These are phyloP conservation scores for Citrullus mucosospermus DNA, from an alignment of 306 rosid genomes.

Conservation along the genomic window DNA sequence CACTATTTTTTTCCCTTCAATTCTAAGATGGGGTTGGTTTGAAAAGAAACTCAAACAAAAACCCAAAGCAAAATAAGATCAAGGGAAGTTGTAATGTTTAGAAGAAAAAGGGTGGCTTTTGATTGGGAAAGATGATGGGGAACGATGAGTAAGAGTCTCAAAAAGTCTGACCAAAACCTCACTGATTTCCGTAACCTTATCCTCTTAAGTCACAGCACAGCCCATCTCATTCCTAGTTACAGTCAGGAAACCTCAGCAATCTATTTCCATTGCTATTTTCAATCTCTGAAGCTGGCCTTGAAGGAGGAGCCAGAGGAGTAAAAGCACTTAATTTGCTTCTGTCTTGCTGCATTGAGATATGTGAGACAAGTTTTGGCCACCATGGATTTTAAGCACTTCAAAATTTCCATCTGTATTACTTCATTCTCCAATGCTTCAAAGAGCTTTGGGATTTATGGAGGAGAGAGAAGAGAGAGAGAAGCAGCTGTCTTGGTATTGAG, in stretches of 20 bases:
- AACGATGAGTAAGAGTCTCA: slow-evolving; percentile 17
- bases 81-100: neutral
- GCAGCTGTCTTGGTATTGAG: slow-evolving; percentile 9
- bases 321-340: slow-evolving; percentile 1
- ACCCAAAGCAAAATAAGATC: neutral
- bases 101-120: slow-evolving; percentile 27
- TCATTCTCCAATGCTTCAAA: neutral
- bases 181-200: slow-evolving; percentile 50
- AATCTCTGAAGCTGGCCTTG: slow-evolving; percentile 2
- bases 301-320: neutral
- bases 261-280: slow-evolving; percentile 1
- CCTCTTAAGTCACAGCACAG: slow-evolving; percentile 17
- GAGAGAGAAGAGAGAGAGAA: neutral
- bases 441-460: neutral
- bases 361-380: slow-evolving; percentile 1
- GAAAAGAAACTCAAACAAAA: slow-evolving; percentile 14
- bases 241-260: slow-evolving; percentile 4
- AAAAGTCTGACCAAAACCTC: slow-evolving; percentile 19
- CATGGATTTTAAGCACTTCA: neutral
- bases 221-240: slow-evolving; percentile 14
- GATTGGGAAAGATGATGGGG: slow-evolving; percentile 38
- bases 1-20: neutral
- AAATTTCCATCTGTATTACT: neutral
- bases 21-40: slow-evolving; percentile 4
- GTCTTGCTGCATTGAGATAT: slow-evolving; percentile 1